Evolutionary conservation across 176 grass and related monocot genomes (phyloP).

Genomic region (Canna indica): DNA sequence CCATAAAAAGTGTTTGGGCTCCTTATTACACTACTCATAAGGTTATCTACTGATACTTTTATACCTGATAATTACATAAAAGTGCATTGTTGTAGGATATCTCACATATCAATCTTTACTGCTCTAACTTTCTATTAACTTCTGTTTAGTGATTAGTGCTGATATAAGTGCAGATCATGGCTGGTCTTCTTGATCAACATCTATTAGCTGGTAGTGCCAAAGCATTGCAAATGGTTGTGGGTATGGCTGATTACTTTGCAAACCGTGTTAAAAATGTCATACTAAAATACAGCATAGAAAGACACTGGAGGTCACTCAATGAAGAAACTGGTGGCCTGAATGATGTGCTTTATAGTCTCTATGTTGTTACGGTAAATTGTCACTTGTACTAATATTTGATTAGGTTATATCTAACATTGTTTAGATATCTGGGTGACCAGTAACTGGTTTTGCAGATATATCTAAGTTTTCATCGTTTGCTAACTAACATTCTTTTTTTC

Average conservation of each 20-base stretch:
- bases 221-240: constrained; percentile 53
- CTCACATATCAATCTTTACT: too few relatives aligned
- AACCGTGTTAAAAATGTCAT: constrained; percentile 59
- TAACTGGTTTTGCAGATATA: neutral
- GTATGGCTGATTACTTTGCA: constrained; percentile 82
- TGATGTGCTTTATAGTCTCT: constrained; percentile 92
- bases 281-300: constrained; percentile 64
- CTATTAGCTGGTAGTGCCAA: constrained; percentile 42
- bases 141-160: too few relatives aligned
- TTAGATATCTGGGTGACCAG: neutral
- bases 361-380: constrained; percentile 56
- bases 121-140: too few relatives aligned
- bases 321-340: constrained; percentile 99
- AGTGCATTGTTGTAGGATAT: too few relatives aligned
- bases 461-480: neutral
- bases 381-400: neutral
- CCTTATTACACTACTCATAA: constrained; percentile 98
- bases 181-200: constrained; percentile 79
- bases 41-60: constrained; percentile 5
- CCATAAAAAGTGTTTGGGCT: constrained; percentile 70
- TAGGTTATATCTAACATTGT: neutral
- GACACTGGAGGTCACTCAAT: constrained; percentile 78
- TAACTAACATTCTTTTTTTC: too few relatives aligned
- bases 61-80: neutral
- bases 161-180: constrained; percentile 62